These are phyloP conservation scores for Eimeria tenella DNA, from an alignment of 169 alveolate genomes.

Conservation along the genomic window DNA sequence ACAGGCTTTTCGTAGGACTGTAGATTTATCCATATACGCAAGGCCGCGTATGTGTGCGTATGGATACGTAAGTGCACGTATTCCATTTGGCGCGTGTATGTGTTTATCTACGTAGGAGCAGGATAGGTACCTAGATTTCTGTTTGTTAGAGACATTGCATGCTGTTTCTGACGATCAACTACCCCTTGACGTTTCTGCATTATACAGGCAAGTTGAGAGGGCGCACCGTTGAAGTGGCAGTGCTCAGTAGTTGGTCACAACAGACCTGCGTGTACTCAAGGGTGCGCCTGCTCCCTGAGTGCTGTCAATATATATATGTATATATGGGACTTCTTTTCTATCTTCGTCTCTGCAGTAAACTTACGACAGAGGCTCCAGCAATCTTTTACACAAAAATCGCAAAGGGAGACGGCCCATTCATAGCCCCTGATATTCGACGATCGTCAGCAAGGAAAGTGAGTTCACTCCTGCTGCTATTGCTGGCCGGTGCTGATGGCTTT, in stretches of 20 bases:
- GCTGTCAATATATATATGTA: not conserved
- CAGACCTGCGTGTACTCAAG: not conserved
- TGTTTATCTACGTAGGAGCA: conserved; percentile 5
- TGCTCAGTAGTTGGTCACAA: not conserved
- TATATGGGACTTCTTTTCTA: not conserved
- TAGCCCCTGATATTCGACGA: conserved; percentile 64
- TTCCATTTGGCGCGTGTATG: no score
- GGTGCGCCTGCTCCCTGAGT: not conserved
- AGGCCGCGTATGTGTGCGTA: no score
- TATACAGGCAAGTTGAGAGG: conserved; percentile 44
- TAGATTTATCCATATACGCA: no score
- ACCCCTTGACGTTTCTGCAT: conserved; percentile 76
- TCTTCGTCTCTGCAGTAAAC: conserved; percentile 21
- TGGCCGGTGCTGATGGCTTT: not conserved
- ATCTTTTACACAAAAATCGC: conserved; percentile 27
- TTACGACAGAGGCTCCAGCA: conserved; percentile 71
- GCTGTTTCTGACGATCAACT: conserved; percentile 72
- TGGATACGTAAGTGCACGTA: no score
- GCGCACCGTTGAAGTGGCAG: no score
- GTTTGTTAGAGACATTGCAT: conserved; percentile 61
- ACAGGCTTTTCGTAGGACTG: no score
- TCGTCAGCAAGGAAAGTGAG: conserved; percentile 59
- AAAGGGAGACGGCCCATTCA: conserved; percentile 33
- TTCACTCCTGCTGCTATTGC: not conserved
- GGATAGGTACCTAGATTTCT: conserved; percentile 45